Evolutionary conservation across 108 stramenopile species (phyloP), one percentile per base, ranked within the genome.

Genomic region (Nannochloropsis salina): DNA sequence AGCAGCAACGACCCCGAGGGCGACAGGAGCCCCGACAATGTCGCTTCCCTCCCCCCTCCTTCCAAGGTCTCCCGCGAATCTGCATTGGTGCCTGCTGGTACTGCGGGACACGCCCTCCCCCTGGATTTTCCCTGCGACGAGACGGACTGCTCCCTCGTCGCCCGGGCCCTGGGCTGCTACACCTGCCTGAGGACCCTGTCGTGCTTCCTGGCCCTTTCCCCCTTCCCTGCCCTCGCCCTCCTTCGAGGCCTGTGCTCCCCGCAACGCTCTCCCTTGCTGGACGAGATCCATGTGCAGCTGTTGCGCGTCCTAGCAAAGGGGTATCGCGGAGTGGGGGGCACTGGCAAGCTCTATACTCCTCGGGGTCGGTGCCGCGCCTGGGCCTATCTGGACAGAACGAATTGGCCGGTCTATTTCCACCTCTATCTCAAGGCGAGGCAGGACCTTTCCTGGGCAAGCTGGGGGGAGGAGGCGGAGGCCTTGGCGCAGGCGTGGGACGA

Each of bases 91-190:
- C 61, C 61, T 6, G 6, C 61, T 2, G 6, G n/a, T n/a, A 74
- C 61, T n/a, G 61, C 61, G 20, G 61, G 61, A n/a, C 61, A 74
- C 61, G 61, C 61, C 61, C 61, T 74, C 61, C 61, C 61, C 61
- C n/a, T n/a, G 15, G 61, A 74, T n/a, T 74, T 74, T 3, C 61
- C 61, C 61, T 74, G 61, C 61, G 15, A 15, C 61, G 20, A 15
- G 20, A n/a, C 5, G 5, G 61, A 74, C 61, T 74, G 61, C 61
- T 74, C 61, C 61, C 61, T 74, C 5, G 6, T 74, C 61, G 15
- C 20, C 20, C 61, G 61, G 4, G 61, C 61, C 61, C 61, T 74
- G 20, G 61, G 61, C 61, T 74, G 61, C 61, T 74, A 74, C 6
- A 74, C 61, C 61, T 74, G 61, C 6, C 61, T 74, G 15, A 15